Conservation (phyloP, 495 filamentous ascomycete genomes). For the Daldinia bambusicola region DNA sequence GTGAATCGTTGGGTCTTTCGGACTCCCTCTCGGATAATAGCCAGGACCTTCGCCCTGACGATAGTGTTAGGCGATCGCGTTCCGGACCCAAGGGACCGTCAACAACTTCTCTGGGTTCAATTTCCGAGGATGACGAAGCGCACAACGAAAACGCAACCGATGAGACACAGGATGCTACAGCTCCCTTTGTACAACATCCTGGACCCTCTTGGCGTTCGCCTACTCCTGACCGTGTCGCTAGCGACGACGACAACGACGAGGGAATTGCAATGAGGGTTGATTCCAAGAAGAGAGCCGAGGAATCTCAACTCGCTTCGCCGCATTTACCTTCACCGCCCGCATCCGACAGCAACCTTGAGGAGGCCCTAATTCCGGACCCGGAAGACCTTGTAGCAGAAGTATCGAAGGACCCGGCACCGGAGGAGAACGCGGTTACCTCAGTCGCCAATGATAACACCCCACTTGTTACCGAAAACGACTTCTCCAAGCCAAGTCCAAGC, state of each 20-base stretch:
- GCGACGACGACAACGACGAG: constrained; percentile 41
- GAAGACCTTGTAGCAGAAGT: background rate
- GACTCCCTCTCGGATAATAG: constrained; percentile 12
- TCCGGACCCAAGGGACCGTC: constrained; percentile 11
- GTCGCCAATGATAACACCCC: background rate
- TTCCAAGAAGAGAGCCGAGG: constrained; percentile 14
- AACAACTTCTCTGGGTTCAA: constrained; percentile 34
- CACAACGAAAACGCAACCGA: constrained; percentile 5
- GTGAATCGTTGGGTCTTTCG: background rate
- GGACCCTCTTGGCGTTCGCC: constrained; percentile 38
- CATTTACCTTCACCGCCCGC: background rate
- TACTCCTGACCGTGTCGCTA: constrained; percentile 11
- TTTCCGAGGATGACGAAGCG: constrained; percentile 40
- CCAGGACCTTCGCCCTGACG: background rate
- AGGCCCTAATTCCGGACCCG: background rate
- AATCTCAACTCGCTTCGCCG: constrained; percentile 1
- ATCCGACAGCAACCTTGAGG: background rate
- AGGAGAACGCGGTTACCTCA: background rate
- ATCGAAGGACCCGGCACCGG: background rate
- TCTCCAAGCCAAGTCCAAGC: constrained; percentile 9
- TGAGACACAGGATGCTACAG: background rate
- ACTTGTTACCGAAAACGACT: background rate
- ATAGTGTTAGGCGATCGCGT: background rate
- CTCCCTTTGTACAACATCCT: constrained; percentile 33
- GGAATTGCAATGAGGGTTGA: constrained; percentile 42